Percentiles rank a stretch among this genome's conserved stretches.
These are phyloP conservation scores for Ceratocystis huliohia DNA, from an alignment of 2,329 filamentous ascomycete species.

Conservation along the genomic window DNA sequence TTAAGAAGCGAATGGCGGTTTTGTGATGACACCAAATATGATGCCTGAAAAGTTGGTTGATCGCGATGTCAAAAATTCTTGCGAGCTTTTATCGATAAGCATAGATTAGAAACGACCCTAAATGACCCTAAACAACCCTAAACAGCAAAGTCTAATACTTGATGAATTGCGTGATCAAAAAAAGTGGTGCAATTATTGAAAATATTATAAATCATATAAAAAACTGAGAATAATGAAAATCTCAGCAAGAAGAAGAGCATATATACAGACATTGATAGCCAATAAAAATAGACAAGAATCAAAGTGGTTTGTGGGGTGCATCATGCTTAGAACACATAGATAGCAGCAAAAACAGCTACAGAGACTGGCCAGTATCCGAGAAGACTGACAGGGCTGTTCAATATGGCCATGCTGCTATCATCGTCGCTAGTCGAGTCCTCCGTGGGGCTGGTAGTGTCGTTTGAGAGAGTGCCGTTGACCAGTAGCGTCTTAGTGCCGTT, in stretches of 20 bases:
- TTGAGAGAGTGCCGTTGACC: constrained; percentile 63
- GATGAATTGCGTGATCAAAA: no score
- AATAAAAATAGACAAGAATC: neutral
- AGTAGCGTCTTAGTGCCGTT: constrained; percentile 53
- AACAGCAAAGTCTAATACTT: no score
- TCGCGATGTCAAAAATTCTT: constrained; percentile 7
- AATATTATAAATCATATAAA: neutral
- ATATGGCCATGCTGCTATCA: constrained; percentile 28
- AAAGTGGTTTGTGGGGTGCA: neutral
- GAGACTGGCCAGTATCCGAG: constrained; percentile 41
- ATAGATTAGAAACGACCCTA: neutral
- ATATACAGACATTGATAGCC: neutral
- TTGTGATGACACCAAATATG: neutral
- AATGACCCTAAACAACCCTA: neutral
- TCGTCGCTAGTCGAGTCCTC: constrained; percentile 24
- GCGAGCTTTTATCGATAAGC: constrained; percentile 9
- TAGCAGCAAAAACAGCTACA: constrained; percentile 34
- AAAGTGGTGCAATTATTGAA: no score
- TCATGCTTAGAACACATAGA: constrained; percentile 25
- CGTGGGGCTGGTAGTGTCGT: constrained; percentile 44
- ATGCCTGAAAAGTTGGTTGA: neutral
- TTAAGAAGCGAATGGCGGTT: neutral
- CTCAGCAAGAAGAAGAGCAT: neutral
- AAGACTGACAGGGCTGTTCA: constrained; percentile 25
- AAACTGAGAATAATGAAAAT: neutral